Conservation (phyloP, 2,329 filamentous ascomycete genomes). For the Aspergillus ochraceoroseus region DNA sequence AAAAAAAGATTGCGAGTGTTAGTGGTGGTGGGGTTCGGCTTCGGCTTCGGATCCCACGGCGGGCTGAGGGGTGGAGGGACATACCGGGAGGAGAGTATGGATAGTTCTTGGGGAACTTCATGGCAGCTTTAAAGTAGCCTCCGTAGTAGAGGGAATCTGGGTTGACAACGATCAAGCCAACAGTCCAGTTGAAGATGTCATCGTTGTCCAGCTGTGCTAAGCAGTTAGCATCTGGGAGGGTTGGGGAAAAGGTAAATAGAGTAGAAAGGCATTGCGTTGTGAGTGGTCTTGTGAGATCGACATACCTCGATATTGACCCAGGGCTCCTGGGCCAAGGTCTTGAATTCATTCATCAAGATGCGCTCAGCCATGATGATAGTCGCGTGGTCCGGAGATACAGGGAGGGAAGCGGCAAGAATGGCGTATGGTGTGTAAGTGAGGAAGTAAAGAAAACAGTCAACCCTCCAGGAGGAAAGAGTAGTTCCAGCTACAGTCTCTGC, state of each 20-base stretch:
- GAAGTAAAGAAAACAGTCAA: no score
- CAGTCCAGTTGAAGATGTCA: slow-evolving; percentile 82
- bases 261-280: not conserved
- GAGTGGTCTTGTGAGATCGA: not conserved
- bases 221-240: not conserved
- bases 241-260: not conserved
- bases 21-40: not conserved
- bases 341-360: slow-evolving; percentile 84
- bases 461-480: not conserved
- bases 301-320: slow-evolving; percentile 86
- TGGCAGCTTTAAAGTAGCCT: slow-evolving; percentile 84
- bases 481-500: not conserved
- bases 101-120: slow-evolving; percentile 84
- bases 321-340: slow-evolving; percentile 75
- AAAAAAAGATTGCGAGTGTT: not conserved
- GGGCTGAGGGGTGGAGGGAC: slow-evolving; percentile 14
- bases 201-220: slow-evolving; percentile 62
- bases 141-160: slow-evolving; percentile 87
- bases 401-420: not conserved
- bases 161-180: slow-evolving; percentile 89
- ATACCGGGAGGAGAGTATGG: slow-evolving; percentile 74
- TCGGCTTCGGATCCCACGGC: no score
- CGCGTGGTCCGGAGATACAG: not conserved
- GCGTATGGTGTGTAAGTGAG: no score
- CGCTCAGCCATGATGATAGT: slow-evolving; percentile 58